Evolutionary conservation across 768 basidiomycete genomes (phyloP).

Genomic region (Pilatotrama ljubarskyi): DNA sequence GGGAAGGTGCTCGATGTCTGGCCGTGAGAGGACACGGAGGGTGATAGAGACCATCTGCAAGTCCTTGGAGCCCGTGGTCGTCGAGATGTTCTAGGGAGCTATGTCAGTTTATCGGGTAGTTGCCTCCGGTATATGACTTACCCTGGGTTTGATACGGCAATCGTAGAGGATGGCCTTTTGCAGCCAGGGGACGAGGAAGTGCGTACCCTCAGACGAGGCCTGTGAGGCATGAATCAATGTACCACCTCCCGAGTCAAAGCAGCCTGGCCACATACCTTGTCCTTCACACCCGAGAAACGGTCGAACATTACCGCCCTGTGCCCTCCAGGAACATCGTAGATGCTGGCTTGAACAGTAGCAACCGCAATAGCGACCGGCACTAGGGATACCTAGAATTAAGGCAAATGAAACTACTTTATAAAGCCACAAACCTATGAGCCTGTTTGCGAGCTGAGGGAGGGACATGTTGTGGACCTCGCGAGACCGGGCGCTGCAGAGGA

Average conservation of each 20-base stretch:
- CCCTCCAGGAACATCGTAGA: slow-evolving; percentile 75
- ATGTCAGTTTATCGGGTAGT: not conserved
- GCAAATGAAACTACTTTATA: too few relatives aligned
- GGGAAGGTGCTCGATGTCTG: slow-evolving; percentile 83
- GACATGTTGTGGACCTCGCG: slow-evolving; percentile 42
- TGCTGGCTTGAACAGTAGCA: slow-evolving; percentile 45
- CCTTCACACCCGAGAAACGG: slow-evolving; percentile 88
- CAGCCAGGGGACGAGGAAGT: slow-evolving; percentile 93
- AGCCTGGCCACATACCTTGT: slow-evolving; percentile 49
- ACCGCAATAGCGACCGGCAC: slow-evolving; percentile 67
- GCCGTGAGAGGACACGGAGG: slow-evolving; percentile 91
- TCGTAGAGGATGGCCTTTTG: slow-evolving; percentile 97
- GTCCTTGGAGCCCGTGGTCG: slow-evolving; percentile 97
- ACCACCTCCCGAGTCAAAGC: not conserved
- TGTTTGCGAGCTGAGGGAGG: slow-evolving; percentile 47
- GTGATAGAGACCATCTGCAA: slow-evolving; percentile 99
- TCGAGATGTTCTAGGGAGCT: slow-evolving; percentile 84
- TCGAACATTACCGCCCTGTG: slow-evolving; percentile 98
- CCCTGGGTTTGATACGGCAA: slow-evolving; percentile 95
- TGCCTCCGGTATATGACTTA: slow-evolving; percentile 31
- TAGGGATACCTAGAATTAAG: too few relatives aligned
- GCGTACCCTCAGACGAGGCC: slow-evolving; percentile 93
- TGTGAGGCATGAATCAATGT: slow-evolving; percentile 31
- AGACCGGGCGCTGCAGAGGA: slow-evolving; percentile 5
- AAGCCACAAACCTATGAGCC: slow-evolving; percentile 46